These are phyloP conservation scores for Beverwykella pulmonaria DNA, from an alignment of 495 filamentous ascomycete genomes.

Conservation along the genomic window DNA sequence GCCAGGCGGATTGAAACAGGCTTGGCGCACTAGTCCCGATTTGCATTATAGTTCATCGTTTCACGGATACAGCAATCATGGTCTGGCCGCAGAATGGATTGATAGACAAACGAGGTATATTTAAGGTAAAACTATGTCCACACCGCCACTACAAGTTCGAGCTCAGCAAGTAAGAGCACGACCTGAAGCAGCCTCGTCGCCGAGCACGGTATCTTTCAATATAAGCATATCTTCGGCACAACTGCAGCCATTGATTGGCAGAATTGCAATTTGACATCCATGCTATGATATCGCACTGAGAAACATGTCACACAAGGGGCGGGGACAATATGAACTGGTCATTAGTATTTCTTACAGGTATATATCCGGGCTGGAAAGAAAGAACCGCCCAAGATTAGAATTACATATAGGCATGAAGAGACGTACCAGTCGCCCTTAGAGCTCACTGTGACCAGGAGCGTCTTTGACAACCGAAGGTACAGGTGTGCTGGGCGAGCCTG, in stretches of 20 bases:
- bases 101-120: background rate
- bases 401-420: constrained; percentile 24
- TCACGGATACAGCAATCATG: too few species aligned
- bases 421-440: constrained; percentile 7
- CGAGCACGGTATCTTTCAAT: constrained; percentile 48
- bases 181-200: constrained; percentile 40
- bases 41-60: too few species aligned
- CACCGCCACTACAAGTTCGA: constrained; percentile 20
- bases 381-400: constrained; percentile 20
- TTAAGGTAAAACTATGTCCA: constrained; percentile 23
- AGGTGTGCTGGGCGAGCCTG: background rate
- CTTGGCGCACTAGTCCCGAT: constrained; percentile 1
- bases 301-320: background rate
- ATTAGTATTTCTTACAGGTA: constrained; percentile 17
- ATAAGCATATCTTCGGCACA: constrained; percentile 90
- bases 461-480: background rate
- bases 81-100: too few species aligned
- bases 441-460: constrained; percentile 21
- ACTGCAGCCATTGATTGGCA: constrained; percentile 78
- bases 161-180: constrained; percentile 5
- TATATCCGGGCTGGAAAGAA: background rate
- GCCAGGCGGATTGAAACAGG: constrained; percentile 22
- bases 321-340: background rate
- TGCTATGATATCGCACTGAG: constrained; percentile 57
- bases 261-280: constrained; percentile 99